Evolutionary conservation across 306 rosid genomes (phyloP).

Genomic region (Glycyrrhiza uralensis): DNA sequence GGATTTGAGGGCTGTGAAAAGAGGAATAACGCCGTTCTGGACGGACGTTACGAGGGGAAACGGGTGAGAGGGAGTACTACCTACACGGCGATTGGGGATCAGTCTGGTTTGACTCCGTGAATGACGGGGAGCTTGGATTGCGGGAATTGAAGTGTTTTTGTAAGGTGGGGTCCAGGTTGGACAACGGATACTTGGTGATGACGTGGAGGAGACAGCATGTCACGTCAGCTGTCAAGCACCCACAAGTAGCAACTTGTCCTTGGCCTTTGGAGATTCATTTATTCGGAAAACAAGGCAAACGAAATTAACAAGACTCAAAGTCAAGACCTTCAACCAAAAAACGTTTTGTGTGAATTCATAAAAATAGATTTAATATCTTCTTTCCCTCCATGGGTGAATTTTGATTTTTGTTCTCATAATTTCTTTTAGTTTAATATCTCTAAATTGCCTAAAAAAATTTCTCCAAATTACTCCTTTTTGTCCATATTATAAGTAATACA

Average conservation of each 20-base stretch:
- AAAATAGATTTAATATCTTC: too few species aligned
- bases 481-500: too few species aligned
- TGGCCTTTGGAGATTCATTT: not conserved
- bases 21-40: not conserved
- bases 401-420: too few species aligned
- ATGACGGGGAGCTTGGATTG: constrained; percentile 23
- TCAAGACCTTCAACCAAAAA: too few species aligned
- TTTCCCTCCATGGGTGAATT: too few species aligned
- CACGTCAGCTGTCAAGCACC: constrained; percentile 29
- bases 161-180: not conserved
- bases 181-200: constrained; percentile 27
- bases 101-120: constrained; percentile 12
- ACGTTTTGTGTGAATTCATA: too few species aligned
- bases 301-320: too few species aligned
- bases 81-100: not conserved
- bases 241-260: not conserved
- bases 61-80: not conserved
- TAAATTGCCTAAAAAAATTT: too few species aligned
- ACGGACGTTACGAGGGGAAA: constrained; percentile 3
- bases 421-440: too few species aligned
- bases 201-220: constrained; percentile 24
- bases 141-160: not conserved
- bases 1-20: not conserved
- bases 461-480: too few species aligned
- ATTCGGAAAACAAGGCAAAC: constrained; percentile 13